Conservation (phyloP, 108 stramenopile genomes). For the Aurantiochytrium sp. region DNA sequence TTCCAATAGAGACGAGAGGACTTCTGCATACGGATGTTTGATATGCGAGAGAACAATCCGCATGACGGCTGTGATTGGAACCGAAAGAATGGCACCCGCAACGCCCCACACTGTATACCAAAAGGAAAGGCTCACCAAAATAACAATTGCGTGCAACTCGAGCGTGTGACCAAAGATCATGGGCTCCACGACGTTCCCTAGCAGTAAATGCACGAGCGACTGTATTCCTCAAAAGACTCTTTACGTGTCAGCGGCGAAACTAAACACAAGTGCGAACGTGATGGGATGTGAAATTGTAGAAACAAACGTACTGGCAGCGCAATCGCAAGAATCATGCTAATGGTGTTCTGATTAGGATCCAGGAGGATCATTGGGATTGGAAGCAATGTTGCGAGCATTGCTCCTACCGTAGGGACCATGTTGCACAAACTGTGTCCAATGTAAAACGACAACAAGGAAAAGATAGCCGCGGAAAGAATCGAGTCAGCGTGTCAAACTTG, state of each 20-base stretch:
- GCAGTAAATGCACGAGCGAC: slow-evolving; percentile 12
- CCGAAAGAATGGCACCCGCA: slow-evolving; percentile 31
- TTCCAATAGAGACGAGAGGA: background rate
- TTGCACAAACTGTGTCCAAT: background rate
- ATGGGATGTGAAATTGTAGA: too few relatives aligned
- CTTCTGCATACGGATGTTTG: slow-evolving; percentile 29
- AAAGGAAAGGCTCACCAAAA: slow-evolving; percentile 30
- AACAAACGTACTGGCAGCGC: slow-evolving; percentile 10
- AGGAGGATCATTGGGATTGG: background rate
- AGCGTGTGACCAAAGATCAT: slow-evolving; percentile 27
- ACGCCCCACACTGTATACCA: slow-evolving; percentile 38
- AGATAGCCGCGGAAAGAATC: background rate
- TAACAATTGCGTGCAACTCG: slow-evolving; percentile 36
- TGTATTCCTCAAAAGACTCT: too few relatives aligned
- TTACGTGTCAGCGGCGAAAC: too few relatives aligned
- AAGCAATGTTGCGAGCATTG: background rate
- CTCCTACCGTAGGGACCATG: background rate
- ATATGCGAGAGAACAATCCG: slow-evolving; percentile 35
- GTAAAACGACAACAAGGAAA: background rate
- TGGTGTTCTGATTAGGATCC: slow-evolving; percentile 6
- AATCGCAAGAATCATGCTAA: slow-evolving; percentile 26
- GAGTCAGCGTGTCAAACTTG: too few relatives aligned
- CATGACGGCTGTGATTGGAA: slow-evolving; percentile 37
- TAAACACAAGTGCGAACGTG: too few relatives aligned
- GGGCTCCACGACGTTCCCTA: slow-evolving; percentile 40